Evolutionary conservation across 2,329 filamentous ascomycete genomes (phyloP).

Genomic region (Purpureocillium lavendulum): DNA sequence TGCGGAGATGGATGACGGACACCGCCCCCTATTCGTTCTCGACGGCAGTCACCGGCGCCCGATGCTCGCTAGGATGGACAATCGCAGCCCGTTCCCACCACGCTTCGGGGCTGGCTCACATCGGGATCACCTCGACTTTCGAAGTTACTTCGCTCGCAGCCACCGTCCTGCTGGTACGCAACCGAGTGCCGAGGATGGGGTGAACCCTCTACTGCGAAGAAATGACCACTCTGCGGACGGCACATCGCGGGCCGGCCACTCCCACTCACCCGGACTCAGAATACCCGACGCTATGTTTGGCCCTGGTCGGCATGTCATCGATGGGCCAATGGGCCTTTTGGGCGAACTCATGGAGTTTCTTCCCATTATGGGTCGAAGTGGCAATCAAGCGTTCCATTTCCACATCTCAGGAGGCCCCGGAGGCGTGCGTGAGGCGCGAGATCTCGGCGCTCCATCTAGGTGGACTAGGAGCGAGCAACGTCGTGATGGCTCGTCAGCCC

Average conservation of each 20-base stretch:
- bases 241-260: constrained; percentile 38
- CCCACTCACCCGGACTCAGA: constrained; percentile 46
- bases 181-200: constrained; percentile 65
- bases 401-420: constrained; percentile 42
- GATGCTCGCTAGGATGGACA: constrained; percentile 23
- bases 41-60: constrained; percentile 37
- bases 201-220: constrained; percentile 78
- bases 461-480: constrained; percentile 38
- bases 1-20: constrained; percentile 13
- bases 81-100: constrained; percentile 53
- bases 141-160: constrained; percentile 39
- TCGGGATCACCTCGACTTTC: constrained; percentile 45
- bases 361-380: constrained; percentile 35
- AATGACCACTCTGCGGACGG: constrained; percentile 33
- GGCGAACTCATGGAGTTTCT: constrained; percentile 49
- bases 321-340: constrained; percentile 45
- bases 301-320: constrained; percentile 26
- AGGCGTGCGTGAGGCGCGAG: constrained; percentile 41
- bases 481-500: constrained; percentile 31
- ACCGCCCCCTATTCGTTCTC: constrained; percentile 39
- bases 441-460: constrained; percentile 31
- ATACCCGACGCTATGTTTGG: constrained; percentile 38
- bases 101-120: constrained; percentile 44
- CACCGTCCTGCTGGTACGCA: constrained; percentile 46
- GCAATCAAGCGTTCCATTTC: constrained; percentile 48